Conservation (phyloP, 2,329 filamentous ascomycete genomes). For the Ceratocystis destructans region DNA sequence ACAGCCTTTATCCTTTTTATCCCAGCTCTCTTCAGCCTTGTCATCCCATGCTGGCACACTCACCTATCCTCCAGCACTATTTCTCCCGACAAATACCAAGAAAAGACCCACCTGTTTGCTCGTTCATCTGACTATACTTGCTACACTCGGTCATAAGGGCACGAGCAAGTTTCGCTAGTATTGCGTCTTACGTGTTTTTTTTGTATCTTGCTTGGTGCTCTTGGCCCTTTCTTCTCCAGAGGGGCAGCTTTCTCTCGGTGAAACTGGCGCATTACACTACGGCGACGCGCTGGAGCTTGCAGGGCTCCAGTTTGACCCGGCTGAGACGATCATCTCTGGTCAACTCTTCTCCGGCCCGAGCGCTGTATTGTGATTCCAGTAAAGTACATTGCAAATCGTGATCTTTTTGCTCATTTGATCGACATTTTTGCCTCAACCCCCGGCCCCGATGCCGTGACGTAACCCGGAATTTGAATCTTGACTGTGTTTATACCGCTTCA, state of each 20-base stretch:
- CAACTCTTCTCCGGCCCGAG: background rate
- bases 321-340: background rate
- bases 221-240: slow-evolving; percentile 2
- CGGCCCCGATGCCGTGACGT: background rate
- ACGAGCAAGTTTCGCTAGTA: no score
- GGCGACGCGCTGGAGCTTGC: slow-evolving; percentile 16
- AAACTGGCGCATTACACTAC: slow-evolving; percentile 15
- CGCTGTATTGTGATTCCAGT: background rate
- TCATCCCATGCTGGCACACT: background rate
- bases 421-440: background rate
- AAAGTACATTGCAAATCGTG: no score
- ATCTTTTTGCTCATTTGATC: background rate
- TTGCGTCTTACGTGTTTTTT: no score
- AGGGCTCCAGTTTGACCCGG: slow-evolving; percentile 13
- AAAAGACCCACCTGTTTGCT: background rate
- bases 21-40: slow-evolving; percentile 4
- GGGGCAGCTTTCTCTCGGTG: background rate
- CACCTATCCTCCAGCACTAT: background rate
- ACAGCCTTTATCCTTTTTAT: background rate
- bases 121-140: background rate
- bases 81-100: background rate
- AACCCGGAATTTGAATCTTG: background rate
- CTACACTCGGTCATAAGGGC: no score
- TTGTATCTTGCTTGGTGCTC: background rate
- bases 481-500: background rate